These are phyloP conservation scores for Zasmidium citrigriseum DNA, from an alignment of 2,329 filamentous ascomycete genomes.

Conservation along the genomic window DNA sequence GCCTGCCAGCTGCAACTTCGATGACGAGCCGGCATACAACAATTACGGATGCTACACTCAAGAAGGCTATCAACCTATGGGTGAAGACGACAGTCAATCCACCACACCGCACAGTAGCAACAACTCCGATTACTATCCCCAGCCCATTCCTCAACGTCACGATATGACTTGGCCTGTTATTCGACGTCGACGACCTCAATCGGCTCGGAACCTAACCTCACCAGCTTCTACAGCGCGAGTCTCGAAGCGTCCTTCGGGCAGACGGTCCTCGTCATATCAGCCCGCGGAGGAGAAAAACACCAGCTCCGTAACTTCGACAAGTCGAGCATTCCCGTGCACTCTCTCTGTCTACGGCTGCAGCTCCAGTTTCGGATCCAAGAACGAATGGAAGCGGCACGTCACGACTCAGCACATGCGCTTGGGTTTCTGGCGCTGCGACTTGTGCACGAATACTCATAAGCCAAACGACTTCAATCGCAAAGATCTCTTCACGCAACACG, in stretches of 20 bases:
- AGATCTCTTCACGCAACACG: conserved; percentile 86
- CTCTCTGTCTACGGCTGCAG: conserved; percentile 75
- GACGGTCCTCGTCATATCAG: conserved; percentile 15
- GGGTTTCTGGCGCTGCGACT: conserved; percentile 73
- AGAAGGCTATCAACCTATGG: conserved; percentile 28
- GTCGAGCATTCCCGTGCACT: conserved; percentile 68
- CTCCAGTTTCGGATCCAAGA: conserved; percentile 75
- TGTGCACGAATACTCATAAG: conserved; percentile 47
- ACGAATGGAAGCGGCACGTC: conserved; percentile 94
- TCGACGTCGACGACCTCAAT: conserved; percentile 19
- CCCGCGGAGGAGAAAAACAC: not conserved
- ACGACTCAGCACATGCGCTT: conserved; percentile 75
- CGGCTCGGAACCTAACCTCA: conserved; percentile 5
- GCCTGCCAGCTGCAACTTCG: conserved; percentile 10
- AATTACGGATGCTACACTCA: conserved; percentile 15
- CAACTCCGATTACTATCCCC: conserved; percentile 1
- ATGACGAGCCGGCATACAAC: conserved; percentile 9
- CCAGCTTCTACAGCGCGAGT: conserved; percentile 11
- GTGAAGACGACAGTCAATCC: conserved; percentile 5
- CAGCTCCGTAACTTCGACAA: not conserved
- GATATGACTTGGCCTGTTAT: conserved; percentile 14
- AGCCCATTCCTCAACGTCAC: not conserved
- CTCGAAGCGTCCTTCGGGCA: conserved; percentile 17
- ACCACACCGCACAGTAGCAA: conserved; percentile 8
- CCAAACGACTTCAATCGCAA: conserved; percentile 82